Base-by-base conservation (phyloP, 1,284 basidiomycete genomes). In the Rhodotorula sp. region DNA sequence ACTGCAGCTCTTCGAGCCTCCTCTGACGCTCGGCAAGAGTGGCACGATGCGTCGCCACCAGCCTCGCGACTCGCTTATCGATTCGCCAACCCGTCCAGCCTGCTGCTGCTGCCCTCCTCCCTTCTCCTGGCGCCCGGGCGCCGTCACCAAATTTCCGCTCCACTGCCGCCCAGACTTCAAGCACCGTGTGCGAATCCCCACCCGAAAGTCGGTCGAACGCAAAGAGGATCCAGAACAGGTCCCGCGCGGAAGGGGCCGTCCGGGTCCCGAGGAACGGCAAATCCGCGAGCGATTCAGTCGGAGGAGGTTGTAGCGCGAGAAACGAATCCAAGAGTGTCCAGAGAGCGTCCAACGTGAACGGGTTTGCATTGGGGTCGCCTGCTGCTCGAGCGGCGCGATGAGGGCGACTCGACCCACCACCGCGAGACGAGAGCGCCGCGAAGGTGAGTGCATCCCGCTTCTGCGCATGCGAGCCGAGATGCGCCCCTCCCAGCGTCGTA, bases 201-300 rank as follows among this genome's bases (percentile, higher is more conserved):
- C 60, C 64, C 15, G 66, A 58, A 8, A 72, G 58, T 30, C 60
- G 60, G 42, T 72, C 70, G 64, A 75, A 74, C 14, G 74, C 74
- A n/a, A 67, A 22, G 37, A 76, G 53, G 37, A 74, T 15, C 68
- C 70, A 72, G 42, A 45, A 76, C 8, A 76, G 20, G 54, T 67
- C 44, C 30, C 64, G 58, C 0, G 64, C n/a, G 15, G 62, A 61
- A 3, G 75, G 73, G 24, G 75, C 70, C 4, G 72, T 63, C 24
- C 74, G 69, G 0, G 51, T 20, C 26, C 72, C 74, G 24, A 37
- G 18, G 57, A 64, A 67, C 1, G 70, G 68, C 8, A 58, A 60
- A 24, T n/a, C 5, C 12, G 49, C 8, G 57, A 24, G 18, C 15
- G 57, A 14, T 4, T 24, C n/a, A 1, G 67, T 44, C 10, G 66